These are phyloP conservation scores for Boeremia lycopersici DNA, from an alignment of 2,329 filamentous ascomycete genomes.

Conservation along the genomic window DNA sequence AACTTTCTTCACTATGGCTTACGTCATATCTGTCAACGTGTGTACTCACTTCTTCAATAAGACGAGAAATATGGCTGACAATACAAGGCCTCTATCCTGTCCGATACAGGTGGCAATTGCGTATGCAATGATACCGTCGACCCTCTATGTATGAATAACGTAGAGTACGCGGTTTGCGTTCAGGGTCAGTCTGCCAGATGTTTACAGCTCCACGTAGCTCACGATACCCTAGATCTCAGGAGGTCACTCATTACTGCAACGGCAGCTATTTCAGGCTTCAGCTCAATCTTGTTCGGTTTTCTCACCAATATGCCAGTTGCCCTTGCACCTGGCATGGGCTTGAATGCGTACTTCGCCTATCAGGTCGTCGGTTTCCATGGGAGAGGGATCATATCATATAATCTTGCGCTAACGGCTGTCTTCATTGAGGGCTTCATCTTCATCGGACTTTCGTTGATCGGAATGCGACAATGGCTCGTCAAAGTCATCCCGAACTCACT, in stretches of 20 bases:
- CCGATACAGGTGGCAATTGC: constrained; percentile 75
- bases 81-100: constrained; percentile 44
- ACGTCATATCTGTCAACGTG: constrained; percentile 42
- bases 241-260: constrained; percentile 84
- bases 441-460: constrained; percentile 76
- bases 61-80: constrained; percentile 15
- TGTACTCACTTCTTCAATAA: background rate
- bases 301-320: constrained; percentile 71
- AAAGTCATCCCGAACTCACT: constrained; percentile 80
- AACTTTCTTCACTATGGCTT: constrained; percentile 62
- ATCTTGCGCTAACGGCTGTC: constrained; percentile 79
- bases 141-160: constrained; percentile 61
- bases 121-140: constrained; percentile 61
- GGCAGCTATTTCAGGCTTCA: constrained; percentile 77
- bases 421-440: constrained; percentile 90
- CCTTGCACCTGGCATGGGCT: constrained; percentile 49
- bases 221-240: constrained; percentile 57
- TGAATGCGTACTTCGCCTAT: constrained; percentile 89
- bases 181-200: constrained; percentile 28
- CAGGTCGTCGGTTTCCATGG: constrained; percentile 80
- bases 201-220: background rate
- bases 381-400: constrained; percentile 72
- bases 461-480: constrained; percentile 86
- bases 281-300: constrained; percentile 79
- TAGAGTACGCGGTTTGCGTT: constrained; percentile 66